phyloP scores from a whole-genome alignment of 139 green algal genomes.

The Chlorella sp. region DNA sequence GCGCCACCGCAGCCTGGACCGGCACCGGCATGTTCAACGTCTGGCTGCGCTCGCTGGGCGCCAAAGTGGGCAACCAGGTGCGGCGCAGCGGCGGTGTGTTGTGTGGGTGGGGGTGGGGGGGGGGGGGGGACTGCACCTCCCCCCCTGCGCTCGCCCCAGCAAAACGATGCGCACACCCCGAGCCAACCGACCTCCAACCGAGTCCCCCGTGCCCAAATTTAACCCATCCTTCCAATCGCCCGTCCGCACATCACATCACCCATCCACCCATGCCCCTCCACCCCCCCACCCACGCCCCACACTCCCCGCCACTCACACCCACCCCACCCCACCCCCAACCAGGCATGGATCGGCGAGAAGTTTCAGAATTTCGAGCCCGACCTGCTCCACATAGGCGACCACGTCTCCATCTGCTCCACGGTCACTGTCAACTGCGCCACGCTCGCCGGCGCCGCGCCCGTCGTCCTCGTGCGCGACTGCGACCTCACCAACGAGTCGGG shows the following conservation, averaged over 20 bases:
- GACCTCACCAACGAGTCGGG: too few species aligned
- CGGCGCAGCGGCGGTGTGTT: not conserved
- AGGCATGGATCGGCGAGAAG: conserved; percentile 5
- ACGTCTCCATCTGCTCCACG: not conserved
- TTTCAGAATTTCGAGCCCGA: not conserved
- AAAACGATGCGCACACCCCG: too few species aligned
- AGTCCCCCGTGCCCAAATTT: too few species aligned
- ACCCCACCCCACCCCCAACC: not conserved
- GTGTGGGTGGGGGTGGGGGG: too few species aligned
- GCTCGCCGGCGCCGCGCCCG: not conserved
- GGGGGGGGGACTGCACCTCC: too few species aligned
- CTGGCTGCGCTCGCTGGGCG: not conserved
- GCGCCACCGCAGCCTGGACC: not conserved
- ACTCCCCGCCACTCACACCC: not conserved
- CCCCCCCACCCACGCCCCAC: not conserved
- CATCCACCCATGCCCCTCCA: not conserved
- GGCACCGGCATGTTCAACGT: not conserved
- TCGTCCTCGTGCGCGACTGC: not conserved
- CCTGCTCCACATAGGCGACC: conserved; percentile 2
- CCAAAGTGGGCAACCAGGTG: conserved; percentile 5
- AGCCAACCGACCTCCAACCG: too few species aligned
- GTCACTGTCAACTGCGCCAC: not conserved
- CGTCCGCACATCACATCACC: too few species aligned
- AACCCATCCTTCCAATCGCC: too few species aligned
- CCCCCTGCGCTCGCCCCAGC: too few species aligned